These are phyloP conservation scores for Lagenidium sp. DNA, from an alignment of 352 stramenopile species.

Conservation along the genomic window DNA sequence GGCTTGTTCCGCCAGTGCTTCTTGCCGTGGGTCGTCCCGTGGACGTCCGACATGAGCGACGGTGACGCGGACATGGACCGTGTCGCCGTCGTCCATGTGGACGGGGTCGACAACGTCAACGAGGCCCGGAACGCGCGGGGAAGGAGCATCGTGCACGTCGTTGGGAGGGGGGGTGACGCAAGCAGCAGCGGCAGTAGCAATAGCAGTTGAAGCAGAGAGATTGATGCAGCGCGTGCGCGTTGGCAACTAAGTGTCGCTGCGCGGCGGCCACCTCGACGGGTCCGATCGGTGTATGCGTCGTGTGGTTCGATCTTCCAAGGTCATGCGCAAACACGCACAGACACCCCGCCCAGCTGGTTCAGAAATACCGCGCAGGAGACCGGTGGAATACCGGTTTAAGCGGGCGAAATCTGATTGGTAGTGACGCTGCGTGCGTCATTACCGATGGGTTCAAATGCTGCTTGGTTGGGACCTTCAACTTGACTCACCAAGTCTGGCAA, in stretches of 20 bases:
- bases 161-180: not conserved
- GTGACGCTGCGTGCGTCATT: not conserved
- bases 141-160: not conserved
- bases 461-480: not conserved
- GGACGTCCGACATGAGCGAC: constrained; percentile 84
- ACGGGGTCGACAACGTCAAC: not conserved
- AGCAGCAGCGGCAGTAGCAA: too few relatives aligned
- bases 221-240: not conserved
- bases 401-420: not conserved
- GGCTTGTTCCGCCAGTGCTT: constrained; percentile 96
- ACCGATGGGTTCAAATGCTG: not conserved
- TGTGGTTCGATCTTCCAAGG: not conserved
- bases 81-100: too few relatives aligned
- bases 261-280: not conserved
- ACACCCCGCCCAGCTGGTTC: not conserved
- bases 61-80: constrained; percentile 7
- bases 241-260: not conserved
- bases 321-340: not conserved
- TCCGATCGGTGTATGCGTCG: not conserved
- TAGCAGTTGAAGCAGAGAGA: not conserved
- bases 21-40: constrained; percentile 82
- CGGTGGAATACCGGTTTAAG: not conserved
- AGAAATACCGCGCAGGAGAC: not conserved
- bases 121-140: not conserved
- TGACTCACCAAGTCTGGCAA: not conserved